Evolutionary conservation across 2,329 filamentous ascomycete species (phyloP).

Genomic region (Coniochaeta hoffmannii): DNA sequence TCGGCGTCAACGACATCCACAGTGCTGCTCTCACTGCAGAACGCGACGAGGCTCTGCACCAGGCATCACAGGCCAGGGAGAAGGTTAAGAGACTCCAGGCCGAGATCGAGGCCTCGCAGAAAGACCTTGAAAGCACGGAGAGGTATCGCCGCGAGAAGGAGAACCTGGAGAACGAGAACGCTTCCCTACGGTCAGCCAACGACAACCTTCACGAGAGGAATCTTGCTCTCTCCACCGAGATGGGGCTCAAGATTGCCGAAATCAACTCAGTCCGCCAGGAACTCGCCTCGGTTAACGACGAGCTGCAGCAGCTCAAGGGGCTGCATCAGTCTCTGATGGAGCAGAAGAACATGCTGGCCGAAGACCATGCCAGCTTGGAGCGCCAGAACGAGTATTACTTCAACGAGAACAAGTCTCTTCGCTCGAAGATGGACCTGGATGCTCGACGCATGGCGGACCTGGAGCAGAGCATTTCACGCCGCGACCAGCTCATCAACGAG

Average conservation of each 20-base stretch:
- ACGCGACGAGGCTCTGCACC: constrained; percentile 56
- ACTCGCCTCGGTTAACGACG: constrained; percentile 35
- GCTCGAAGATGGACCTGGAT: constrained; percentile 15
- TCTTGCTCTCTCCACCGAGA: background rate
- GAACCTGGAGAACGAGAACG: constrained; percentile 30
- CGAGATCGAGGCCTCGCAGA: constrained; percentile 23
- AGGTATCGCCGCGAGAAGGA: constrained; percentile 28
- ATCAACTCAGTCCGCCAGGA: constrained; percentile 26
- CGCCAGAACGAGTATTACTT: constrained; percentile 49
- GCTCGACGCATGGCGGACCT: constrained; percentile 19
- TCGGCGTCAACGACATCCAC: constrained; percentile 54
- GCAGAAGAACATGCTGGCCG: constrained; percentile 36
- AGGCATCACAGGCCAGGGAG: constrained; percentile 53
- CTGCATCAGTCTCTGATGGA: constrained; percentile 25
- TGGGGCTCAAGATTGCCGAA: constrained; percentile 2
- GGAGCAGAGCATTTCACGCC: constrained; percentile 17
- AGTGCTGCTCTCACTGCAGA: constrained; percentile 56
- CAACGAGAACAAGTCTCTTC: constrained; percentile 41
- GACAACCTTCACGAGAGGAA: constrained; percentile 15
- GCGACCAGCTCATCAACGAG: constrained; percentile 18
- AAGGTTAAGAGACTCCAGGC: constrained; percentile 27
- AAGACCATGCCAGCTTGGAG: constrained; percentile 45
- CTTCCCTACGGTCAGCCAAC: constrained; percentile 32
- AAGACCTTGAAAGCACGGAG: constrained; percentile 29
- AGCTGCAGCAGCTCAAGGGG: constrained; percentile 36